Percentiles rank a stretch among this genome's conserved stretches.
Conservation (phyloP, 176 grass and related monocot species). For the Guadua angustifolia region DNA sequence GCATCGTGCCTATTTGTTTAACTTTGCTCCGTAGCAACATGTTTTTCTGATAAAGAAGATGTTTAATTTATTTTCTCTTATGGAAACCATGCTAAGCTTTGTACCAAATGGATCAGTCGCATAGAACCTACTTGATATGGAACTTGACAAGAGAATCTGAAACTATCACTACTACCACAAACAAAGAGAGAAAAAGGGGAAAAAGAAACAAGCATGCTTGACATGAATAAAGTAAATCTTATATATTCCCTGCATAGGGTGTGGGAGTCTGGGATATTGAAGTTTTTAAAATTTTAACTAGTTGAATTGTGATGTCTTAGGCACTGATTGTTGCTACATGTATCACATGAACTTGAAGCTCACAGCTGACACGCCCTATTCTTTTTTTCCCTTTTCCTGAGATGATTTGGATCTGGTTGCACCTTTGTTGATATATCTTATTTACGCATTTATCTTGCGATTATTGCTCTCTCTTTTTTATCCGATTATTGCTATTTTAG, state of each 20-base stretch:
- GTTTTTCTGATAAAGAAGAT: slow-evolving; percentile 15
- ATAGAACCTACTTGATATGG: neutral
- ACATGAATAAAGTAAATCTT: slow-evolving; percentile 5
- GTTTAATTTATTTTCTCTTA: neutral
- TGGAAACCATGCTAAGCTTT: slow-evolving; percentile 19
- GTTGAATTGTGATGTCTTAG: neutral
- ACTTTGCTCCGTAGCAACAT: slow-evolving; percentile 23
- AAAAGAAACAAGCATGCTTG: neutral
- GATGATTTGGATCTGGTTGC: neutral
- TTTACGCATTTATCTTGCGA: neutral
- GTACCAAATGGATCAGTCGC: slow-evolving; percentile 15
- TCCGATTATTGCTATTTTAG: too few relatives aligned
- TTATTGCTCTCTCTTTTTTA: neutral
- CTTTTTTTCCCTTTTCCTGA: neutral
- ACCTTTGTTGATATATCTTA: neutral
- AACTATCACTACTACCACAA: too few relatives aligned
- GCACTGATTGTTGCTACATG: neutral
- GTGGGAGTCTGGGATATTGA: neutral
- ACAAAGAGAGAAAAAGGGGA: too few relatives aligned
- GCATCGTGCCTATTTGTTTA: slow-evolving; percentile 37
- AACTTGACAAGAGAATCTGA: neutral
- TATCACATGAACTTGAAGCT: too few relatives aligned
- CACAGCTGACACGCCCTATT: neutral
- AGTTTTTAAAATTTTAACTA: neutral
- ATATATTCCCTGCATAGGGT: neutral